phyloP scores from a whole-genome alignment of 192 early-diverging fungal species.

The Coemansia sp. region DNA sequence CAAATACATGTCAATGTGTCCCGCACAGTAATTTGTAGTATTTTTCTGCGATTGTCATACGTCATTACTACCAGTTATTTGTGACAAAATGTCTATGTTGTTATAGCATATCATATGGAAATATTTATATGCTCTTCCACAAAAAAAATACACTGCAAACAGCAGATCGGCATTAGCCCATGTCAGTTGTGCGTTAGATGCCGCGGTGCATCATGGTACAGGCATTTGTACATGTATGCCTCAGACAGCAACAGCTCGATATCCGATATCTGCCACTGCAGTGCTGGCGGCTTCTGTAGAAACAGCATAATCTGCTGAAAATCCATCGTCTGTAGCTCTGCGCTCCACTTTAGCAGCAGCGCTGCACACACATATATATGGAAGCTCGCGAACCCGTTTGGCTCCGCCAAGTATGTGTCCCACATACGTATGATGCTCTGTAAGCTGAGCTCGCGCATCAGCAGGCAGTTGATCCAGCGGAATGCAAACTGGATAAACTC shows the following conservation, averaged over 20 bases:
- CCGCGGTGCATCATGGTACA: slow-evolving; percentile 90
- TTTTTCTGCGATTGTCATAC: no score
- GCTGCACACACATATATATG: slow-evolving; percentile 99
- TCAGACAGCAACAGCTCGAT: slow-evolving; percentile 93
- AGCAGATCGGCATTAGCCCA: no score
- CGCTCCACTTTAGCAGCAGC: slow-evolving; percentile 95
- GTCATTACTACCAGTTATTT: no score
- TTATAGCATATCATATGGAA: no score
- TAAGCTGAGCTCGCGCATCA: slow-evolving; percentile 94
- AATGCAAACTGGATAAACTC: slow-evolving; percentile 99
- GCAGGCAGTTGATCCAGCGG: slow-evolving; percentile 98
- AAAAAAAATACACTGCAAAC: no score
- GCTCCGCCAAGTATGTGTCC: slow-evolving; percentile 88
- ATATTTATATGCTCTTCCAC: no score
- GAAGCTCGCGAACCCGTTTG: slow-evolving; percentile 82
- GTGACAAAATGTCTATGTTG: no score
- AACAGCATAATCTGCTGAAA: slow-evolving; percentile 95
- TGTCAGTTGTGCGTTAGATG: slow-evolving; percentile 52
- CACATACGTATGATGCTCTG: slow-evolving; percentile 94
- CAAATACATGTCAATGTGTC: no score
- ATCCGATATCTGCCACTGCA: slow-evolving; percentile 85
- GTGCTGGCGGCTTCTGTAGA: slow-evolving; percentile 85
- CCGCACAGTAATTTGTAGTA: no score
- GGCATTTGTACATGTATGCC: slow-evolving; percentile 95
- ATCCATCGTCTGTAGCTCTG: slow-evolving; percentile 80